phyloP scores from a whole-genome alignment of 2,329 filamentous ascomycete genomes.

The Alternaria infectoria region DNA sequence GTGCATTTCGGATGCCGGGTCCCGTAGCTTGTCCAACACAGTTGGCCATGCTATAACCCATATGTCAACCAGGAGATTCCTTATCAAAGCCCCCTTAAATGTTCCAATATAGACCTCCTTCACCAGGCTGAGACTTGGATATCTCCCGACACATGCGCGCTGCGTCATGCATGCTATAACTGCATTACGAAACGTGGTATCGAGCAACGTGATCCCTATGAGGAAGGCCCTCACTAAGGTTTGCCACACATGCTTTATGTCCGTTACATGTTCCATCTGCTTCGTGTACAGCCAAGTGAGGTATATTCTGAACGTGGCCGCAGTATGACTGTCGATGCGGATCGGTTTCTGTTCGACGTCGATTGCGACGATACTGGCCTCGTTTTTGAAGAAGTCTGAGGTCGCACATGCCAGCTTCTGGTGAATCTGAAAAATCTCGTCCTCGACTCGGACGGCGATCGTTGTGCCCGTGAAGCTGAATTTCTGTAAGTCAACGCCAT shows the following conservation, averaged over 20 bases:
- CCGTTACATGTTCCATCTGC: background rate
- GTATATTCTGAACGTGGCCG: background rate
- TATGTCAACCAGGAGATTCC: background rate
- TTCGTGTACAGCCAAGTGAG: background rate
- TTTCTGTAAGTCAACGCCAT: background rate
- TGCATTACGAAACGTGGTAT: background rate
- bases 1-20: background rate
- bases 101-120: background rate
- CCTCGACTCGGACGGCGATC: background rate
- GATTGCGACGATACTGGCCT: background rate
- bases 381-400: background rate
- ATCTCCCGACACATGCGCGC: background rate
- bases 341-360: background rate
- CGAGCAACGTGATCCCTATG: background rate
- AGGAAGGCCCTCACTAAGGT: background rate
- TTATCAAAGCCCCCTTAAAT: background rate
- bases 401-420: background rate
- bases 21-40: background rate
- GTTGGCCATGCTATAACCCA: background rate
- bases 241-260: background rate
- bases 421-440: background rate
- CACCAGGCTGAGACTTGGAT: background rate
- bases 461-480: background rate
- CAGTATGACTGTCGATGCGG: background rate
- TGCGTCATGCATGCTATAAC: background rate